Evolutionary conservation across 352 stramenopile genomes (phyloP).

Genomic region (Pythium sukuiense): DNA sequence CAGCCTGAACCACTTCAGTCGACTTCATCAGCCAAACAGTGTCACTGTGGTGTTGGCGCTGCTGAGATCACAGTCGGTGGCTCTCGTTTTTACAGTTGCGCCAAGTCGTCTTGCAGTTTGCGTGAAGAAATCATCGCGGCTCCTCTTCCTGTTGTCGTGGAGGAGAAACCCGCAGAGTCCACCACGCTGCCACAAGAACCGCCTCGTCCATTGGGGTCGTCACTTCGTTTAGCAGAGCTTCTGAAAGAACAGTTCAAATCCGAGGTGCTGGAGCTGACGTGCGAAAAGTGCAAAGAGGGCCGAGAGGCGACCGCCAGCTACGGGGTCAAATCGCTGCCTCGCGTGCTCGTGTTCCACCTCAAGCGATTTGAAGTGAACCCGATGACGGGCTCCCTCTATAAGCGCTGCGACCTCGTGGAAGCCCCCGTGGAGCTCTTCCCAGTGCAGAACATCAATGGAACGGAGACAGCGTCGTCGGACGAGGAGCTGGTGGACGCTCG

Average conservation of each 20-base stretch:
- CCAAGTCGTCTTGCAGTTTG: slow-evolving; percentile 63
- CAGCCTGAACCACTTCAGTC: slow-evolving; percentile 14
- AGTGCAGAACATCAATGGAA: slow-evolving; percentile 22
- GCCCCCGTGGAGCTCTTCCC: slow-evolving; percentile 36
- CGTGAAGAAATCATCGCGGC: slow-evolving; percentile 30
- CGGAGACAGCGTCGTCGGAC: background rate
- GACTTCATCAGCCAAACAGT: slow-evolving; percentile 29
- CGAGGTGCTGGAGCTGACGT: slow-evolving; percentile 75
- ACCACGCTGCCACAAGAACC: background rate
- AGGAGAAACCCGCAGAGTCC: background rate
- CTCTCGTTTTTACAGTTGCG: slow-evolving; percentile 52
- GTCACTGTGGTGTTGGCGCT: slow-evolving; percentile 58
- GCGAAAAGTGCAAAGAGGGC: slow-evolving; percentile 79
- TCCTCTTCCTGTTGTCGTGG: background rate
- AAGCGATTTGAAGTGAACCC: slow-evolving; percentile 87
- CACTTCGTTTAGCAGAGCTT: slow-evolving; percentile 58
- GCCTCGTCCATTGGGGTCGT: slow-evolving; percentile 12
- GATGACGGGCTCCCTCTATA: slow-evolving; percentile 62
- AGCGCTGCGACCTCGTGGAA: slow-evolving; percentile 78
- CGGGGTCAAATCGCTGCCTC: slow-evolving; percentile 63
- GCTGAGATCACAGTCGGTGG: slow-evolving; percentile 33
- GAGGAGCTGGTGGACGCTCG: slow-evolving; percentile 12
- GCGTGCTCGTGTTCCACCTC: slow-evolving; percentile 75
- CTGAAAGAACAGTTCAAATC: slow-evolving; percentile 80
- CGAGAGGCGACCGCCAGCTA: slow-evolving; percentile 63